Evolutionary conservation across 1,139 yeast species (phyloP).

Genomic region (Sugiyamaella sp.): DNA sequence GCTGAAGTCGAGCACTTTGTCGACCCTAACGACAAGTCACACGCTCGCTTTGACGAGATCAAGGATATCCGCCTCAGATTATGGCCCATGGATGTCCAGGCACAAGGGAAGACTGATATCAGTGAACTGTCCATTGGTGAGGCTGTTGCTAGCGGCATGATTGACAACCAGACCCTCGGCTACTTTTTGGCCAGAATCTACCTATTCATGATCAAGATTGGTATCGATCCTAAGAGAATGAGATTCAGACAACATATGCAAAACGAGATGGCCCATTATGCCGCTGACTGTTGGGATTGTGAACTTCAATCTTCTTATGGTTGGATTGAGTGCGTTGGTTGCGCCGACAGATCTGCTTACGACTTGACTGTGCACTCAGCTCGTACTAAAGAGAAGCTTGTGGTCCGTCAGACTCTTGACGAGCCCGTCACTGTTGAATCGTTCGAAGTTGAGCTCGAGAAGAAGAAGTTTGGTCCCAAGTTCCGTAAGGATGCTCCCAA

Average conservation of each 20-base stretch:
- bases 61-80: conserved; percentile 72
- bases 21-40: conserved; percentile 86
- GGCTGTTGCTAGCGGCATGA: conserved; percentile 84
- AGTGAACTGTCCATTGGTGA: conserved; percentile 75
- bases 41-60: conserved; percentile 76
- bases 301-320: conserved; percentile 95
- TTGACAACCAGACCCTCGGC: conserved; percentile 96
- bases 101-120: conserved; percentile 76
- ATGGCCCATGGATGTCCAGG: conserved; percentile 85
- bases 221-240: conserved; percentile 79
- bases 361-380: conserved; percentile 95
- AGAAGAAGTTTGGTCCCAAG: conserved; percentile 96
- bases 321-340: conserved; percentile 99
- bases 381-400: conserved; percentile 90
- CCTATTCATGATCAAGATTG: conserved; percentile 80
- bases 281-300: conserved; percentile 99
- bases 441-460: conserved; percentile 82
- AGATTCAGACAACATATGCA: conserved; percentile 99
- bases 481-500: conserved; percentile 96
- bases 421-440: conserved; percentile 82
- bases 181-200: conserved; percentile 94
- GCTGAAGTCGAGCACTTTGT: conserved; percentile 99
- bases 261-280: conserved; percentile 99
- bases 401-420: conserved; percentile 86
- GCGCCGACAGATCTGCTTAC: conserved; percentile 99